Conservation (phyloP, 2,329 filamentous ascomycete genomes). For the Leptosphaerulina australis region DNA sequence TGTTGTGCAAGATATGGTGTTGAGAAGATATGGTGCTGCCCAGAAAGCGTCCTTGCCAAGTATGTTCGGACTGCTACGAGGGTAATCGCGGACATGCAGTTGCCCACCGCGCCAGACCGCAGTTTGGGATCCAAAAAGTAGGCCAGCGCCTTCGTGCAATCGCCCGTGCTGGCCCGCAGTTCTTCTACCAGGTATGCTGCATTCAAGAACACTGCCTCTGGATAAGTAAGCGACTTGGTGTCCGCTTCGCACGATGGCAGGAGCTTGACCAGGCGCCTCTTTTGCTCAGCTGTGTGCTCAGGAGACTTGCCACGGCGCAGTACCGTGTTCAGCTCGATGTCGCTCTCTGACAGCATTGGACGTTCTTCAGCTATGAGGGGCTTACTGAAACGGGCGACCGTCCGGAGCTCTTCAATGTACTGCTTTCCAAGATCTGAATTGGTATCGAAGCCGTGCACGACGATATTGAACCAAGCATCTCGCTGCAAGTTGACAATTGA, state of each 20-base stretch:
- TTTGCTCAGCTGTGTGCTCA: slow-evolving; percentile 79
- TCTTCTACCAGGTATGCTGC: slow-evolving; percentile 89
- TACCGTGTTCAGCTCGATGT: slow-evolving; percentile 95
- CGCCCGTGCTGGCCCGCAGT: slow-evolving; percentile 81
- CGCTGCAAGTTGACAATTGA: slow-evolving; percentile 72
- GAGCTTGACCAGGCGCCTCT: slow-evolving; percentile 74
- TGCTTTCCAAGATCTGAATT: slow-evolving; percentile 74
- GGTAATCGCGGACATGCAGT: slow-evolving; percentile 67
- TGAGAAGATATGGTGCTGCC: slow-evolving; percentile 77
- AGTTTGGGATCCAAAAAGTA: slow-evolving; percentile 96
- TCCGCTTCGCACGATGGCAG: slow-evolving; percentile 78
- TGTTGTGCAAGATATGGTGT: slow-evolving; percentile 89
- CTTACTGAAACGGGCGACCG: slow-evolving; percentile 85
- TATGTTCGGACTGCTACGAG: slow-evolving; percentile 80
- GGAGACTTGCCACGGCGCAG: slow-evolving; percentile 83
- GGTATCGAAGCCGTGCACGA: slow-evolving; percentile 86
- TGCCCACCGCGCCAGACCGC: slow-evolving; percentile 64
- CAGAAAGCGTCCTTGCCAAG: slow-evolving; percentile 73
- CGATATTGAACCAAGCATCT: slow-evolving; percentile 98
- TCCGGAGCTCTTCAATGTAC: slow-evolving; percentile 76
- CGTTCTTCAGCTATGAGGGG: slow-evolving; percentile 87
- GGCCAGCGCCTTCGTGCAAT: slow-evolving; percentile 85
- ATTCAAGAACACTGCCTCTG: slow-evolving; percentile 90
- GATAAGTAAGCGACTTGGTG: slow-evolving; percentile 82
- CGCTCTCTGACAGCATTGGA: slow-evolving; percentile 89